These are phyloP conservation scores for Paracorniculantispora psalliotae DNA, from an alignment of 2,329 filamentous ascomycete species.

Conservation along the genomic window DNA sequence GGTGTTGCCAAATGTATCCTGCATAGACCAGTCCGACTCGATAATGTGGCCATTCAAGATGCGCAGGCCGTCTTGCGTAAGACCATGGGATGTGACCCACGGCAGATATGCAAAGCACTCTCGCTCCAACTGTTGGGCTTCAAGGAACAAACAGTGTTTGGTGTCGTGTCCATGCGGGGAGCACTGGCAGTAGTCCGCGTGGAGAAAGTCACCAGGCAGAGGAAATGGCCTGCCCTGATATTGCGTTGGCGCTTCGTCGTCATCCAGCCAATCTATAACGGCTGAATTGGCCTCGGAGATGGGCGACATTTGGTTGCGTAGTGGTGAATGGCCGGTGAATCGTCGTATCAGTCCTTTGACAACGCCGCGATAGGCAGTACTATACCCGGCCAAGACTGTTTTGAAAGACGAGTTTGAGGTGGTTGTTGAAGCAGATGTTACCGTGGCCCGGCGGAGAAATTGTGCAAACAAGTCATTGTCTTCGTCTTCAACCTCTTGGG, in stretches of 20 bases:
- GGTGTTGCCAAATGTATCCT: conserved; percentile 45
- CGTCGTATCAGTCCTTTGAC: conserved; percentile 35
- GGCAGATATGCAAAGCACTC: conserved; percentile 12
- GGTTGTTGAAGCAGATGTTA: conserved; percentile 35
- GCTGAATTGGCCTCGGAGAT: conserved; percentile 19
- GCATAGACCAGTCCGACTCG: conserved; percentile 14
- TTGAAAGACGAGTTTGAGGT: conserved; percentile 32
- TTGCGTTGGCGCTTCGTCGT: conserved; percentile 22
- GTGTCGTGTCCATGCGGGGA: conserved; percentile 19
- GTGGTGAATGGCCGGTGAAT: conserved; percentile 28
- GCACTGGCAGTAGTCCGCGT: conserved; percentile 23
- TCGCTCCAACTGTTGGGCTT: conserved; percentile 19
- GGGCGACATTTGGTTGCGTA: conserved; percentile 21
- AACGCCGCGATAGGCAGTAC: conserved; percentile 30
- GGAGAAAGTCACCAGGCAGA: conserved; percentile 48
- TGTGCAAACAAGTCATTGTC: conserved; percentile 19
- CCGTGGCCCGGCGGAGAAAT: conserved; percentile 31
- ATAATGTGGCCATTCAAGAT: conserved; percentile 15
- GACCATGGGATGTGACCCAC: conserved; percentile 27
- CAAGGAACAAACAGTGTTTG: conserved; percentile 27
- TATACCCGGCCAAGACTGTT: conserved; percentile 28
- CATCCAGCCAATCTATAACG: conserved; percentile 24
- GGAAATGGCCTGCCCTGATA: conserved; percentile 24
- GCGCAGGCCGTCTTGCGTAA: conserved; percentile 17
- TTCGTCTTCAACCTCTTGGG: conserved; percentile 7